phyloP scores from a whole-genome alignment of 192 early-diverging fungal genomes.

The Backusella tuberculispora region DNA sequence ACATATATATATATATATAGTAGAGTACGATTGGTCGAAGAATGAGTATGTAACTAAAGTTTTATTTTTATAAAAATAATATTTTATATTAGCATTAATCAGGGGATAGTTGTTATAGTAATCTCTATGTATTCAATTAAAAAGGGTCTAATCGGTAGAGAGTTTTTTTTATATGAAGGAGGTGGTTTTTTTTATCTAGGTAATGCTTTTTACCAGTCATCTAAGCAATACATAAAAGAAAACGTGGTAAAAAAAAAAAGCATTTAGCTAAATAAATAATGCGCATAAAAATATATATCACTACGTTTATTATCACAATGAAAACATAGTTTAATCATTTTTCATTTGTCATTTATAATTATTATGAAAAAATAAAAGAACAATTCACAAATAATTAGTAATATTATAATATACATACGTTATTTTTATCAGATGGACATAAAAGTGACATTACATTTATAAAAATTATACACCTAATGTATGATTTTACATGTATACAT shows the following conservation, averaged over 20 bases:
- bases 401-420: too few species aligned
- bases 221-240: background rate
- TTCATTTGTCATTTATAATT: too few species aligned
- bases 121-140: conserved; percentile 5
- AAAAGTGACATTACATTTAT: too few species aligned
- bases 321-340: too few species aligned
- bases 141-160: conserved; percentile 11
- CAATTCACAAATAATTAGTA: too few species aligned
- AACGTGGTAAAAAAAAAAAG: background rate
- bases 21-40: too few species aligned
- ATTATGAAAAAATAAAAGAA: too few species aligned
- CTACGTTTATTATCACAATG: too few species aligned
- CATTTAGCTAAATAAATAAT: too few species aligned
- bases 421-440: too few species aligned
- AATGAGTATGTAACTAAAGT: background rate
- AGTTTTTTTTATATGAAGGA: conserved; percentile 1
- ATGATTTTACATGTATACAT: background rate
- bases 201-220: background rate
- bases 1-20: too few species aligned
- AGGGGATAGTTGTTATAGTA: conserved; percentile 3
- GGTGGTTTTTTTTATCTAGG: background rate
- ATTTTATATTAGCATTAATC: conserved; percentile 5
- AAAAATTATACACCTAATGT: background rate
- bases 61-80: background rate
- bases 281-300: too few species aligned